Base-by-base conservation (phyloP, 495 filamentous ascomycete species). In the Podospora sp. region DNA sequence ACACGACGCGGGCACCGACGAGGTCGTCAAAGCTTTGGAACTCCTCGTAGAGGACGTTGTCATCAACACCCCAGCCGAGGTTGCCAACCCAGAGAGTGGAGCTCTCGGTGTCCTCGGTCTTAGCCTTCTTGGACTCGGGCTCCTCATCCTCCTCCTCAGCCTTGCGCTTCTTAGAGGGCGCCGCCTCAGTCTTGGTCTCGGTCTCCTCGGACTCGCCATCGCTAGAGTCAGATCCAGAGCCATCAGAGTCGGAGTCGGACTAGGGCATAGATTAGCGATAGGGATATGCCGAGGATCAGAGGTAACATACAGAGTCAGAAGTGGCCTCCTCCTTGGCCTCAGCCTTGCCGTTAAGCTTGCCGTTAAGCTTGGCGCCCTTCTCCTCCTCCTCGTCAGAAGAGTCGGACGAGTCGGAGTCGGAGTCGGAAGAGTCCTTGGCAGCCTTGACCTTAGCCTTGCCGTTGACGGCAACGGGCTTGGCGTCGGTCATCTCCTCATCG, bases 31-130 rank as follows among this genome's bases (percentile, higher is more conserved):
- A 96, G 55, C 84, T 80, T 82, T 92, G 86, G 79, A 99, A 98
- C 79, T 97, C 91, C 69, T 89, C 86, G 68, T 85, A 85, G 62
- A 99, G 88, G 87, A 89, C 92, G 67, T 95, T 91, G 78, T 98
- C 95, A 73, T 97, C 93, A 60, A 99, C 83, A 73, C 90, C 94
- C 93, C 93, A 99, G 73, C 92, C 94, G 64, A 99, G 85, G 82
- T 93, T 94, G 69, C 95, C 96, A 70, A 96, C 87, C 81, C 97
- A 97, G 57, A 98, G 88, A 72, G 84, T 85, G 22, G 85, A 84
- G 68, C 83, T 84, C 75, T 88, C 85, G 9, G 85, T 83, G 21
- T 69, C 71, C 25, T 29, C 46, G 16, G 80, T 83, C 36, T 88
- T 88, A 21, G 86, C 87, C 90, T 97, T 97, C 89, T 99, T 99